Percentiles rank a stretch among this genome's conserved stretches.
These are phyloP conservation scores for Mycena metata DNA, from an alignment of 768 basidiomycete genomes.

Conservation along the genomic window DNA sequence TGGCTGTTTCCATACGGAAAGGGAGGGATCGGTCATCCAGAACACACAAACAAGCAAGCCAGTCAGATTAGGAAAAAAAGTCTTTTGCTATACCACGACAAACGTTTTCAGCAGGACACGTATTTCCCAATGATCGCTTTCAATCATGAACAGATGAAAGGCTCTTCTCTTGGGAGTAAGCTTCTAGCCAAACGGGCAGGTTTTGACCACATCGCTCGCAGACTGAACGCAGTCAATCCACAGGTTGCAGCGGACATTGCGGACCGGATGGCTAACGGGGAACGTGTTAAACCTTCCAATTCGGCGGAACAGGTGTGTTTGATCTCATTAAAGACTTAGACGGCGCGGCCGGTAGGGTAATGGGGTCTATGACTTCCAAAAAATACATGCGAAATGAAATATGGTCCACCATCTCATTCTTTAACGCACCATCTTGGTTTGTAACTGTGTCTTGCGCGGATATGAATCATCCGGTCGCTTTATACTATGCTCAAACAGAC, in stretches of 20 bases:
- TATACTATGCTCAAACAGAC: constrained; percentile 49
- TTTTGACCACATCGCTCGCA: constrained; percentile 43
- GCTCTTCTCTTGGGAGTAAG: constrained; percentile 44
- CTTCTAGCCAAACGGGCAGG: constrained; percentile 43
- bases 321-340: too few relatives aligned
- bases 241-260: too few relatives aligned
- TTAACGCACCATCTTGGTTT: constrained; percentile 51
- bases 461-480: constrained; percentile 49
- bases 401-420: constrained; percentile 44
- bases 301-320: too few relatives aligned
- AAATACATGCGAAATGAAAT: constrained; percentile 49
- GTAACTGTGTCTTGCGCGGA: constrained; percentile 48
- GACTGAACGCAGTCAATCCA: constrained; percentile 42
- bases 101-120: constrained; percentile 44
- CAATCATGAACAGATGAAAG: constrained; percentile 56
- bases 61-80: constrained; percentile 40
- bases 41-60: background rate
- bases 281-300: too few relatives aligned
- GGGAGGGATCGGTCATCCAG: too few relatives aligned
- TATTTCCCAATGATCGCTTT: constrained; percentile 54
- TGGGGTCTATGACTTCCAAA: constrained; percentile 46
- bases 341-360: too few relatives aligned
- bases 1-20: too few relatives aligned
- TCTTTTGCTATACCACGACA: constrained; percentile 48
- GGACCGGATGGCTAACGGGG: too few relatives aligned